phyloP scores from a whole-genome alignment of 179 eudicot genomes.

The Sideroxylon spinosum region DNA sequence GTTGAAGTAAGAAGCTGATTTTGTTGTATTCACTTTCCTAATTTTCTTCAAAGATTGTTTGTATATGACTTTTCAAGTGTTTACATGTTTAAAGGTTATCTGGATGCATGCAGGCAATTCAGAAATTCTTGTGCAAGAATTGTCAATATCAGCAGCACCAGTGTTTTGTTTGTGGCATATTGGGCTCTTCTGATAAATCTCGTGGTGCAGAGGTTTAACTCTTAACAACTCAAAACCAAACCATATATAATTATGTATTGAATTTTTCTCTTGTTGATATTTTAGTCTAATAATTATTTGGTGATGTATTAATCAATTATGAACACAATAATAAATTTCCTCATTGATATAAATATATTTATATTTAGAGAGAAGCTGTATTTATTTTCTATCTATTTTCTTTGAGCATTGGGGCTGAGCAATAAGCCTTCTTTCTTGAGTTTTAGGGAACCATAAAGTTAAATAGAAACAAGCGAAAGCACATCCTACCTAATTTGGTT shows the following conservation, averaged over 20 bases:
- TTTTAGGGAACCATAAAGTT: too few relatives aligned
- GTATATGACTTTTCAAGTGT: neutral
- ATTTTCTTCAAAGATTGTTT: neutral
- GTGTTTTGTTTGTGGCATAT: conserved; percentile 72
- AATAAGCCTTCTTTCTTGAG: too few relatives aligned
- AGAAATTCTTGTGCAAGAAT: conserved; percentile 57
- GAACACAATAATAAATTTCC: neutral
- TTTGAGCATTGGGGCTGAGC: too few relatives aligned
- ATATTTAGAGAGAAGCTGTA: too few relatives aligned
- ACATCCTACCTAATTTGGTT: too few relatives aligned
- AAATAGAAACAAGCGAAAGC: too few relatives aligned
- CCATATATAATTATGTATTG: neutral
- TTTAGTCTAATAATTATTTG: neutral
- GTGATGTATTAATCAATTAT: too few relatives aligned
- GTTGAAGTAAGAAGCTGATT: conserved; percentile 45
- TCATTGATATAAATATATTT: neutral
- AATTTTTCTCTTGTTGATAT: neutral
- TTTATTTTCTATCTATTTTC: too few relatives aligned
- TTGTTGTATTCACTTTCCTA: conserved; percentile 3
- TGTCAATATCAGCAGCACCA: conserved; percentile 72
- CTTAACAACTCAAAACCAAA: neutral
- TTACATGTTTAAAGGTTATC: neutral
- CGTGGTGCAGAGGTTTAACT: conserved; percentile 61
- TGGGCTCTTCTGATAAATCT: conserved; percentile 85
- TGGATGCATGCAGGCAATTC: conserved; percentile 43